Percentiles rank a stretch among this genome's conserved stretches.
phyloP scores from a whole-genome alignment of 2,329 filamentous ascomycete species.

The Trichoderma simmonsii region DNA sequence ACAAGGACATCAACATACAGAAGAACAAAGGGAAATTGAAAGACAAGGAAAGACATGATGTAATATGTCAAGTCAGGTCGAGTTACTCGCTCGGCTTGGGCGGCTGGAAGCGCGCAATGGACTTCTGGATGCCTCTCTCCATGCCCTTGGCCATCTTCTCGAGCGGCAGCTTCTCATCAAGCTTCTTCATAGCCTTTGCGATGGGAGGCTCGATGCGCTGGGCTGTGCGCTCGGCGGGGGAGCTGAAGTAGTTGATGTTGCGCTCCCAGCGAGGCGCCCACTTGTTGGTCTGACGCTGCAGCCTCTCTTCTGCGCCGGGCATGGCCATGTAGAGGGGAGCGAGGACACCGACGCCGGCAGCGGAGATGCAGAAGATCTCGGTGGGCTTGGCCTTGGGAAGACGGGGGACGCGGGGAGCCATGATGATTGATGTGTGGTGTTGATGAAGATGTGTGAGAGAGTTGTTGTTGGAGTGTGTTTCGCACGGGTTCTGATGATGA shows the following conservation, averaged over 20 bases:
- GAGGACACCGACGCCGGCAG: constrained; percentile 52
- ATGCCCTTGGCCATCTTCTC: constrained; percentile 49
- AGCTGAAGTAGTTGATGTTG: constrained; percentile 52
- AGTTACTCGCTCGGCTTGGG: constrained; percentile 24
- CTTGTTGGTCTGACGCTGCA: constrained; percentile 52
- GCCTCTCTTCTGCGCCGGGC: constrained; percentile 53
- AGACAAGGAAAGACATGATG: neutral
- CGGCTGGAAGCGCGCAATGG: constrained; percentile 40
- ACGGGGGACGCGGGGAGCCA: constrained; percentile 45
- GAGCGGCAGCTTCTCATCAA: constrained; percentile 48
- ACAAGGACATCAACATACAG: neutral
- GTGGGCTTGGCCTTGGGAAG: constrained; percentile 48
- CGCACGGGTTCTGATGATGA: neutral
- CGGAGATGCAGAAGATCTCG: constrained; percentile 52
- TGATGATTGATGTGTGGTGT: constrained; percentile 32
- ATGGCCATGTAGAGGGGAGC: constrained; percentile 57
- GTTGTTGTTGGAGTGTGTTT: neutral
- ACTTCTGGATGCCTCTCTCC: constrained; percentile 46
- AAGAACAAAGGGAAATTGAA: neutral
- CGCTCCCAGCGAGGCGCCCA: constrained; percentile 61
- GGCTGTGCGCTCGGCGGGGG: constrained; percentile 46
- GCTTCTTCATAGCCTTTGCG: constrained; percentile 42
- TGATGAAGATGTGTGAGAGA: neutral
- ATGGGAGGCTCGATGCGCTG: constrained; percentile 49
- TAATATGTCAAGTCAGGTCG: neutral